Evolutionary conservation across 2,329 filamentous ascomycete species (phyloP), one percentile per base, ranked within the genome.

Genomic region (Chrysoporthe puriensis): DNA sequence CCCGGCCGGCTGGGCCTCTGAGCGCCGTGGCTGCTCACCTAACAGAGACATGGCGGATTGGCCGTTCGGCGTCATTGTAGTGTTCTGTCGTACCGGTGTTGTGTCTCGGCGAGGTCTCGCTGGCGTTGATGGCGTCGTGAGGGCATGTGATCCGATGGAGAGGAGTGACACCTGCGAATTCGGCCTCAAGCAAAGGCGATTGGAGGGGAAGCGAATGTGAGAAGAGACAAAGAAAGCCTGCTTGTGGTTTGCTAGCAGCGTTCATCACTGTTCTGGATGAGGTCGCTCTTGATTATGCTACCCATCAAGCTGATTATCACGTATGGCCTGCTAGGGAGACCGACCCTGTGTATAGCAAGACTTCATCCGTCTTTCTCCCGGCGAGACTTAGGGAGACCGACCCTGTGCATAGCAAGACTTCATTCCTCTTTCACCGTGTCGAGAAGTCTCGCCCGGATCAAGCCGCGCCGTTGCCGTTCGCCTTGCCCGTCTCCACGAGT

Each of bases 401-500:
- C 18, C 16, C 18, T 48, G 13, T 48, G 18, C 44, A 18, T n/a
- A n/a, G 44, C 44, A 48, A 18, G 18, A n/a, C 44, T 40, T 8
- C 11, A 50, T 3, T 42, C 4, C 11, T 57, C n/a, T 26, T 36
- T 36, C 16, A 36, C 6, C 34, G n/a, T 65, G 5, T 57, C 1
- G 7, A 6, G 26, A 40, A 32, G 36, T 48, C 7, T 44, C 14
- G 18, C 26, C 32, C 18, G 58, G 21, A 63, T 62, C 52, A 58
- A n/a, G 56, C 34, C 21, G 56, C 52, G 36, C 65, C 42, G 4
- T 61, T 64, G 58, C 60, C 40, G 34, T 58, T 66, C 34, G 44
- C 50, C 42, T 36, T 64, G 40, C 52, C 18, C 34, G 32, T 32
- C 56, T 71, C 70, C 66, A 79, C 77, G 75, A 90, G 78, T 62